Conservation (phyloP, 1,284 basidiomycete genomes). For the Pseudozyma thailandica region DNA sequence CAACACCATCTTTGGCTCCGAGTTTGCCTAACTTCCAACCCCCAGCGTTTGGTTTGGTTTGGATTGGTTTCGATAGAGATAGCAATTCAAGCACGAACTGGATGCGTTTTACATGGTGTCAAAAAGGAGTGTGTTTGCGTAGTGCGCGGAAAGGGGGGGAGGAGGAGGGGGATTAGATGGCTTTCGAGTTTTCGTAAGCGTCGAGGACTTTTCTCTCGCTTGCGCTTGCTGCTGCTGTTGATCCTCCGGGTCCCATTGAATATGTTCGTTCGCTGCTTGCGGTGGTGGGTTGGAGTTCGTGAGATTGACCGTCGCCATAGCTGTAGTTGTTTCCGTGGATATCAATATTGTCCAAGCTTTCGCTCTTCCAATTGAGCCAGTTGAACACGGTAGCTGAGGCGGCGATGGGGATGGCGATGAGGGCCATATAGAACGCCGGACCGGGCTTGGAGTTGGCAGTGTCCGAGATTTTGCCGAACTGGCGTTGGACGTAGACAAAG, state of each 20-base stretch:
- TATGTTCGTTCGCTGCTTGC: constrained; percentile 6
- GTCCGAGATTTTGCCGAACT: constrained; percentile 21
- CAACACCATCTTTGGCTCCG: constrained; percentile 43
- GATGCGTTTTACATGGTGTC: too few species aligned
- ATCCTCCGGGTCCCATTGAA: too few species aligned
- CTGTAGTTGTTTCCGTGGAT: background rate
- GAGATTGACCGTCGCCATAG: too few species aligned
- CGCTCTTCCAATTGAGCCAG: constrained; percentile 24
- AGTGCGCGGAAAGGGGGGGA: too few species aligned
- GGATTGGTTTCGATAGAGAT: background rate
- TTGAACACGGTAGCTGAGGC: constrained; percentile 8
- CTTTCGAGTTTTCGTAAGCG: constrained; percentile 31
- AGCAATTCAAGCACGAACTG: too few species aligned
- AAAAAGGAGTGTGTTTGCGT: background rate
- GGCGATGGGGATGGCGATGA: constrained; percentile 32
- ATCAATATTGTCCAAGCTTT: constrained; percentile 7
- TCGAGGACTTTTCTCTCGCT: constrained; percentile 34
- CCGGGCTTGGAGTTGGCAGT: constrained; percentile 17
- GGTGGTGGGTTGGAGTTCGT: constrained; percentile 23
- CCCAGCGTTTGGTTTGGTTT: too few species aligned
- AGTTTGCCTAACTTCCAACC: too few species aligned
- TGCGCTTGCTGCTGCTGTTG: background rate
- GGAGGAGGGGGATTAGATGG: too few species aligned
- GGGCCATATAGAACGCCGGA: constrained; percentile 42
- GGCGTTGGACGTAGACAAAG: constrained; percentile 29